Evolutionary conservation across 2,329 filamentous ascomycete species (phyloP).

Genomic region (Xylariaceae sp.): DNA sequence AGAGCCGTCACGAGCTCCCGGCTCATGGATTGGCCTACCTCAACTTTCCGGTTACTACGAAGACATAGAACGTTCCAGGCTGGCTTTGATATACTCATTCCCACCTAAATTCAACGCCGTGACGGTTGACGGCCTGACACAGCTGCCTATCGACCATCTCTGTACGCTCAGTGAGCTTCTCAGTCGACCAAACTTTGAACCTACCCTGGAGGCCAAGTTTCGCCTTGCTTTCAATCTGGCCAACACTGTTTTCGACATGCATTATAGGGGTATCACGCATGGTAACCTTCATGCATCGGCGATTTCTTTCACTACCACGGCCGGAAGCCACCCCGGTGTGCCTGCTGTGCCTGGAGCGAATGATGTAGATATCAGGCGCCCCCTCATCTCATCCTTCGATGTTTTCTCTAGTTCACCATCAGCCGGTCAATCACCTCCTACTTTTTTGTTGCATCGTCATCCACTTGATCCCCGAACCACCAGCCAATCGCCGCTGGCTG

Average conservation of each 20-base stretch:
- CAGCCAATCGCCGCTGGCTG: conserved; percentile 42
- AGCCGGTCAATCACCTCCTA: conserved; percentile 27
- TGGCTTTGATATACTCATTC: conserved; percentile 71
- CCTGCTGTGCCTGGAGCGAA: conserved; percentile 36
- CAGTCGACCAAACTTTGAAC: conserved; percentile 48
- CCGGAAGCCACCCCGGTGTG: conserved; percentile 37
- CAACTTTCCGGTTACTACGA: conserved; percentile 67
- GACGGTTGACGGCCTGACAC: conserved; percentile 46
- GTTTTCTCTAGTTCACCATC: conserved; percentile 54
- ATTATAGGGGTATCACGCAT: conserved; percentile 63
- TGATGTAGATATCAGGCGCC: conserved; percentile 59
- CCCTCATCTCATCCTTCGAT: conserved; percentile 68
- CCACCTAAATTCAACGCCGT: conserved; percentile 59
- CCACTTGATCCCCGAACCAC: conserved; percentile 55
- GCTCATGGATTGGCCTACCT: conserved; percentile 57
- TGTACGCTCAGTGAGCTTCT: conserved; percentile 52
- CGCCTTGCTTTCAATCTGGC: conserved; percentile 66
- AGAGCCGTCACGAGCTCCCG: conserved; percentile 45
- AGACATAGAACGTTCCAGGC: conserved; percentile 61
- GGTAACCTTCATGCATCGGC: conserved; percentile 64
- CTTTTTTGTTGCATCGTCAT: conserved; percentile 55
- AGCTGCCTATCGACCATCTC: conserved; percentile 45
- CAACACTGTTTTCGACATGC: conserved; percentile 68
- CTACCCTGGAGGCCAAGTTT: conserved; percentile 69
- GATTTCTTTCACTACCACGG: conserved; percentile 57